Evolutionary conservation across 495 filamentous ascomycete genomes (phyloP), one percentile per base, ranked within the genome.

Genomic region (Cercophora scortea): DNA sequence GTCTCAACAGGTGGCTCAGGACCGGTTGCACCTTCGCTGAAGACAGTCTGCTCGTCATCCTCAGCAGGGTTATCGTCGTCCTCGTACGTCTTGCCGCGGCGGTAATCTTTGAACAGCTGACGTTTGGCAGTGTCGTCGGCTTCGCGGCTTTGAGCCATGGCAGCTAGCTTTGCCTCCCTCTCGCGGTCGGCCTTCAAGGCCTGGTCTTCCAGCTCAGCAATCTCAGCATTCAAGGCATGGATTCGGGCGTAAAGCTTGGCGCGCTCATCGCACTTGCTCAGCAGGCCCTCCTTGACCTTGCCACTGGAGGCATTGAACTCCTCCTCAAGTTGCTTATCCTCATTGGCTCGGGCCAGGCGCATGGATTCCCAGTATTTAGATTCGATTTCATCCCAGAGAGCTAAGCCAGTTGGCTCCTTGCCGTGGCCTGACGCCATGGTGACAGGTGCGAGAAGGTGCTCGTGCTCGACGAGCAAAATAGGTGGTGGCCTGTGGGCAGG

Each of bases 361-460:
- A 57, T 58, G 13, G 53, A 55, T 0, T 36, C 19, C 59, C 56
- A 65, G 43, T 60, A 67, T 15, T 67, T 63, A 42, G 46, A 44
- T 49, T 67, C 56, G 19, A 68, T 63, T 13, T 60, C 48, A 16
- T 60, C 54, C 65, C 63, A 68, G 8, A 51, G 25, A 5, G 39
- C 10, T 46, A 17, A 16, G 4, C 39, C 15, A 5, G 25, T 25
- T 25, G 25, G 25, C 25, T 25, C 25, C 25, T 25, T 25, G 25
- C 25, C 25, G 25, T 25, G 2, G 25, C 2, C 25, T 25, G 25
- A 25, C 25, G 25, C 25, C 25, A 25, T 25, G 5, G 25, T 25
- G 25, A 25, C 25, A 5, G 25, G 25, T 25, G 25, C 2, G 25
- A 25, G 25, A 25, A 25, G 5, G 25, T 25, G 25, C 25, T 25